Base-by-base conservation (phyloP, 371 early-diverging fungal species). In the Apophysomyces trapeziformis region DNA sequence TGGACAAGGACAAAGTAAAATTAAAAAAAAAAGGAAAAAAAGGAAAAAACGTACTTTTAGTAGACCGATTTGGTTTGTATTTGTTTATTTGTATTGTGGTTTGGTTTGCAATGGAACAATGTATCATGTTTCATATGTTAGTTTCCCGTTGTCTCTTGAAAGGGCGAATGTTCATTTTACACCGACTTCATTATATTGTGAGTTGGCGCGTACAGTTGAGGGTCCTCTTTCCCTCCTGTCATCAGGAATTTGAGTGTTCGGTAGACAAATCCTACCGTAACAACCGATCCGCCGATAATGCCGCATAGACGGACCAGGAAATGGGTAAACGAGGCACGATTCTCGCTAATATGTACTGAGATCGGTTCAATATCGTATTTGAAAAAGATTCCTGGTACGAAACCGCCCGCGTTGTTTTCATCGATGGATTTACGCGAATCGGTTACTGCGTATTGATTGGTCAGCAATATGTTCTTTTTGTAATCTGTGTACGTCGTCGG, bases 381-480 rank as follows among this genome's bases (percentile, higher is more conserved):
- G 67, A 98, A 91, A 67, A 96, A 97, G 32, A 97, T 87, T 14
- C 96, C 68, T 69, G 79, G 75, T 4, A 79, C 69, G 35, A 65
- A 37, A 36, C 63, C 57, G 8, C 60, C 38, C 5, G 73, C 73
- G 26, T 67, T 64, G 9, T 73, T 80, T 60, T 84, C 85, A 26
- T 72, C 68, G 11, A 78, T 79, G 5, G 80, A 44, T 46, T 84
- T 82, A 57, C 77, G 85, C 41, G 87, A 84, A 65, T 96, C 94
- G 8, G 92, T 95, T 1, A 96, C 96, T 13, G 96, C 92, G 73
- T 96, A 98, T 71, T 98, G 98, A 74, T 93, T 95, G 18, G 97
- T 95, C 7, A 87, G 54, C 38, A 95, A 68, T 3, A 75, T 67
- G 35, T 78, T 81, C 41, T 75, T 68, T 14, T 67, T 63, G 38